Conservation (phyloP, 805 yeast species). For the Cyberlindnera lachancei region DNA sequence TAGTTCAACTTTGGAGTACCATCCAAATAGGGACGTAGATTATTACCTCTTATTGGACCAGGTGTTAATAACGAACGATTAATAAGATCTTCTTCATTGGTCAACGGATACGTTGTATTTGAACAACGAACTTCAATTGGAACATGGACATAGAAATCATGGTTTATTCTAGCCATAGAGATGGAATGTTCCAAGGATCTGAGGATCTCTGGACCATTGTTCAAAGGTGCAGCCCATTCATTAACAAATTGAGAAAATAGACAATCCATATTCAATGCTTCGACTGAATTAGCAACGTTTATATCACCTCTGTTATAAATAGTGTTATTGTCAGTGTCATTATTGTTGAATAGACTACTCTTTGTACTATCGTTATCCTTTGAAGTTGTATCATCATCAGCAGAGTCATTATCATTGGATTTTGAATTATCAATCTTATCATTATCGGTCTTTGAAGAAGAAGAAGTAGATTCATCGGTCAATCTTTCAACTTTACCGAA, state of each 20-base stretch:
- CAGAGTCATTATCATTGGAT: too few relatives aligned
- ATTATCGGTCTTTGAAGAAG: too few relatives aligned
- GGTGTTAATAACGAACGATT: conserved; percentile 44
- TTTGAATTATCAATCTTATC: too few relatives aligned
- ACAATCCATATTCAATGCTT: conserved; percentile 93
- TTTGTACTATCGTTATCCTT: too few relatives aligned
- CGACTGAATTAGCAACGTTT: conserved; percentile 74
- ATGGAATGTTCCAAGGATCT: conserved; percentile 56
- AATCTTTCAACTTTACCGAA: conserved; percentile 69
- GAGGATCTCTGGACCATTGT: conserved; percentile 66
- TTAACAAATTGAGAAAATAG: conserved; percentile 88
- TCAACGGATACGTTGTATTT: conserved; percentile 50
- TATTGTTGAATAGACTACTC: too few relatives aligned
- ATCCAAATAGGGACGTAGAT: conserved; percentile 73
- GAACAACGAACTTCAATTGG: conserved; percentile 94
- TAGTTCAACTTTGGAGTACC: conserved; percentile 64
- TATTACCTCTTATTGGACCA: conserved; percentile 85
- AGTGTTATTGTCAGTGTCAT: too few relatives aligned
- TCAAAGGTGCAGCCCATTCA: conserved; percentile 95
- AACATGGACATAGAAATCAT: conserved; percentile 81
- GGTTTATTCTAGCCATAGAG: conserved; percentile 46
- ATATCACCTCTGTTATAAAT: too few relatives aligned
- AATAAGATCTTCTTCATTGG: conserved; percentile 38
- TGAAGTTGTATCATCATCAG: too few relatives aligned
- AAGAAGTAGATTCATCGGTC: too few relatives aligned